Base-by-base conservation (phyloP, 805 yeast species). In the Debaryomyces tyrocola region DNA sequence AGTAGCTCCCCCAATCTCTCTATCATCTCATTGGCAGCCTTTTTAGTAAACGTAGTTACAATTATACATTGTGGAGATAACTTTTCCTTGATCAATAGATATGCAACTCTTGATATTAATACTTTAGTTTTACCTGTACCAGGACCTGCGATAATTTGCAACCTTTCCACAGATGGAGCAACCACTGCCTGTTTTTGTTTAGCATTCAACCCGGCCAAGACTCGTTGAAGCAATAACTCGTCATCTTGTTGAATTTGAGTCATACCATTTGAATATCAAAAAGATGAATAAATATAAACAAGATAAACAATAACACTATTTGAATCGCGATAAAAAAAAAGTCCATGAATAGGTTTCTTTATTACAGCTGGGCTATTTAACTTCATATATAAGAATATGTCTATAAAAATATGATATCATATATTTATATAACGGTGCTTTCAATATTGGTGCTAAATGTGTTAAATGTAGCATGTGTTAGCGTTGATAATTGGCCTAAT, bases 21-120 rank as follows among this genome's bases (percentile, higher is more conserved):
- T 10, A 71, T 66, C 87, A 92, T 84, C 66, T 92, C 98, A 43
- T 74, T 78, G 1, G 97, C 95, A 0, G 99, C 98, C 56, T 87
- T 88, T 56, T 88, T 87, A 10, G 98, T 92, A 69, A 92, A 92
- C 0, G 98, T 91, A 5, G 97, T 89, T 17, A 91, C 94, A 1
- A 92, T 78, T 15, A 94, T 76, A 40, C 77, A 67, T 29, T 74
- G 70, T 0, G 97, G 91, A 1, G 73, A 69, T 0, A 87, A 63
- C 1, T 74, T 64, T 31, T 78, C 72, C 7, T 75, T 62, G 3
- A 79, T 48, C 6, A 91, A 54, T 24, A 91, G 67, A 56, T 83
- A 79, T 0, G 91, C 91, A 8, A 91, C 94, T 38, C 97, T 71
- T 1, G 90, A 76, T 0, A 89, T 83, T 24, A 92, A 64, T 1